Base-by-base conservation (phyloP, 768 basidiomycete species). In the Mycena indigotica region DNA sequence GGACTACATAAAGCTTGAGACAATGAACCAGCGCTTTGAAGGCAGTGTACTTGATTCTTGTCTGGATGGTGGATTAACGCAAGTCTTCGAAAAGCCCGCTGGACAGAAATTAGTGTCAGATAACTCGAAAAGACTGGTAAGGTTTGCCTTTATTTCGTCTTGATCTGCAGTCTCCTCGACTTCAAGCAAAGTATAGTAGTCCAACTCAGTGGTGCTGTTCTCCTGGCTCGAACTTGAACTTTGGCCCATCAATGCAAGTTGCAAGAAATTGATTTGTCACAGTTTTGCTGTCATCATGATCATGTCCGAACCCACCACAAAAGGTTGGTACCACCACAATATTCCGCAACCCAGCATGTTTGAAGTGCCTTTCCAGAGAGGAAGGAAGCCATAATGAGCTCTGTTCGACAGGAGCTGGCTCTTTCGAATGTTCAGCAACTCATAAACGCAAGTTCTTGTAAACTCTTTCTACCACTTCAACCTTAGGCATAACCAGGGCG, bases 41-140 rank as follows among this genome's bases (percentile, higher is more conserved):
- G 48, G 53, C n/a, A 28, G 8, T 32, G 13, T 52, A 61, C 64
- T 51, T 77, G 74, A 67, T 98, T 98, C 75, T 98, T 91, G 70
- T 94, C 92, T 2, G 92, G 92, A 69, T 94, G 90, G 72, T 91
- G 87, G 35, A 92, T 76, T 38, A 96, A 81, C 8, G 95, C 95
- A 15, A 94, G 81, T 67, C 82, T 85, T 57, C 95, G 81, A 71
- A 95, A 96, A 17, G 95, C 85, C 69, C 82, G 83, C 92, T 95
- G 12, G 40, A 46, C 10, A 46, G 41, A n/a, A 28, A 30, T 28
- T 26, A 58, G 44, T 29, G n/a, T n/a, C n/a, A n/a, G n/a, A n/a
- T n/a, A n/a, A n/a, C n/a, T n/a, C n/a, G n/a, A n/a, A n/a, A n/a
- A n/a, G n/a, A n/a, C n/a, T n/a, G n/a, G n/a, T n/a, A n/a, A n/a